These are phyloP conservation scores for Fusarium dlaminii DNA, from an alignment of 2,329 filamentous ascomycete species.

Conservation along the genomic window DNA sequence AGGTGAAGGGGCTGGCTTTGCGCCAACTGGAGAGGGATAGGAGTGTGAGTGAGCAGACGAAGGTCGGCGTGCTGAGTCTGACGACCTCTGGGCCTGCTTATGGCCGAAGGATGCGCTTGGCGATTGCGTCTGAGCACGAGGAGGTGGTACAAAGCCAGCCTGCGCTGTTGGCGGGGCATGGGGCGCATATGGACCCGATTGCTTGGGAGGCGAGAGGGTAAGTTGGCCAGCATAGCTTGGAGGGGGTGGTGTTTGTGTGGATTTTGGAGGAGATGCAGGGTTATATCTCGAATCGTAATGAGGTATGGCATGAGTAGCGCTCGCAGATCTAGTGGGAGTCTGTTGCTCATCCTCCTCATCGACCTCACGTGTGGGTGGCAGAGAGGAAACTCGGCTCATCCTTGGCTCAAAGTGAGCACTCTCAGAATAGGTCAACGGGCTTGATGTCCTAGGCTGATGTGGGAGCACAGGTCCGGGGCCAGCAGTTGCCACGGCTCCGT, in stretches of 20 bases:
- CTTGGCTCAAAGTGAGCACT: slow-evolving; percentile 65
- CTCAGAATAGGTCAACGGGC: slow-evolving; percentile 72
- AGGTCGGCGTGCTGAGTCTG: slow-evolving; percentile 62
- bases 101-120: slow-evolving; percentile 60
- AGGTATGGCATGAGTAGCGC: slow-evolving; percentile 38
- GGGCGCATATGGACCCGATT: slow-evolving; percentile 61
- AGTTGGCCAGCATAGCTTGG: slow-evolving; percentile 52
- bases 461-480: slow-evolving; percentile 59
- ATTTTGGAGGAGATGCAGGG: slow-evolving; percentile 47
- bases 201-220: slow-evolving; percentile 66
- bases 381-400: slow-evolving; percentile 63
- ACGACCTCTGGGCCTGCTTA: slow-evolving; percentile 44
- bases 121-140: slow-evolving; percentile 70
- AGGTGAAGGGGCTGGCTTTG: slow-evolving; percentile 39
- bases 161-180: slow-evolving; percentile 46
- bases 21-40: slow-evolving; percentile 49
- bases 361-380: slow-evolving; percentile 70
- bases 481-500: slow-evolving; percentile 47
- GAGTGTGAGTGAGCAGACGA: slow-evolving; percentile 61
- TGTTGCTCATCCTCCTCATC: slow-evolving; percentile 63
- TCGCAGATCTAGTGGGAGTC: slow-evolving; percentile 40
- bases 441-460: slow-evolving; percentile 72
- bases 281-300: slow-evolving; percentile 51
- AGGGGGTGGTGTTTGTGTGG: slow-evolving; percentile 61
- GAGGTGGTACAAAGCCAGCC: slow-evolving; percentile 63